Conservation (phyloP, 805 yeast species). For the Hanseniaspora osmophila region DNA sequence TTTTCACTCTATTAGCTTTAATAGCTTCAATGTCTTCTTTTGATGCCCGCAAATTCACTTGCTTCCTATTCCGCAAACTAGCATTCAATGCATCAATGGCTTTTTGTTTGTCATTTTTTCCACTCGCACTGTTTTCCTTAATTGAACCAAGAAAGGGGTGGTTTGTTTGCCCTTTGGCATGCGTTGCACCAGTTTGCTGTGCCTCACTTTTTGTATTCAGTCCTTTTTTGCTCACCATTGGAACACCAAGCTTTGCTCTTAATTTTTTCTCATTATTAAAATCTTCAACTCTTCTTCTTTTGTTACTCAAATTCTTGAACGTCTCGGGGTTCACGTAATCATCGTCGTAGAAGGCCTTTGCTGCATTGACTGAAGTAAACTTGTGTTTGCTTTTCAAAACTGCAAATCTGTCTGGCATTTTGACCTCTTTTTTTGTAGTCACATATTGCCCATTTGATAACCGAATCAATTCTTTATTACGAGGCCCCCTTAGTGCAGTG, state of each 20-base stretch:
- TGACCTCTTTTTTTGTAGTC: conserved; percentile 15
- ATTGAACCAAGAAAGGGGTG: too few species aligned
- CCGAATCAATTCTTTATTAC: conserved; percentile 9
- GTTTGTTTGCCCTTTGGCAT: background rate
- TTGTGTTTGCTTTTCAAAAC: conserved; percentile 11
- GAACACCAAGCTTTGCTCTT: conserved; percentile 19
- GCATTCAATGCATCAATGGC: conserved; percentile 19
- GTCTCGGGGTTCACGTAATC: conserved; percentile 35
- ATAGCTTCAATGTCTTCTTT: conserved; percentile 7
- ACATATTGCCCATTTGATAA: conserved; percentile 15
- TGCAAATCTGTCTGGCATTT: conserved; percentile 6
- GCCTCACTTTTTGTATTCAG: background rate
- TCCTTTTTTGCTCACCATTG: conserved; percentile 14
- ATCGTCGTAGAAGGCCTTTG: conserved; percentile 38
- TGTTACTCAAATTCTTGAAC: conserved; percentile 25
- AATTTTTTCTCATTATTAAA: conserved; percentile 19
- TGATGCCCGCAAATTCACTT: conserved; percentile 12
- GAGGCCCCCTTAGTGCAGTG: conserved; percentile 43
- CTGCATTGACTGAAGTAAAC: conserved; percentile 30
- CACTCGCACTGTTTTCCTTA: background rate
- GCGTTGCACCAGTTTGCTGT: too few species aligned
- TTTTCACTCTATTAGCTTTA: conserved; percentile 5
- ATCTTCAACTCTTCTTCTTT: conserved; percentile 27
- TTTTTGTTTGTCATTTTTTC: background rate
- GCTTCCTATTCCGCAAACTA: conserved; percentile 30